Conservation (phyloP, 345 rosid species). For the Clarkia xantiana region DNA sequence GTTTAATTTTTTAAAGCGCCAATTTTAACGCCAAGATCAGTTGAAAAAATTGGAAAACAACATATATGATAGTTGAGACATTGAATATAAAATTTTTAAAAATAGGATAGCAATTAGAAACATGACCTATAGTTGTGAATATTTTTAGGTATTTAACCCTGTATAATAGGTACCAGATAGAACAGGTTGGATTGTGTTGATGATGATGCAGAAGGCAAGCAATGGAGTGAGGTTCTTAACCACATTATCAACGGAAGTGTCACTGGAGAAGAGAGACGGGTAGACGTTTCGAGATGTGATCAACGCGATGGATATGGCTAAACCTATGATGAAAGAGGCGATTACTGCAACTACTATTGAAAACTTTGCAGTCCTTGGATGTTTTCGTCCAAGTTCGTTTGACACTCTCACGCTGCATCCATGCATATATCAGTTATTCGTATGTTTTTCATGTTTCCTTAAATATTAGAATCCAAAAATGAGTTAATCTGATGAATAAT, state of each 20-base stretch:
- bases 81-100: too few species aligned
- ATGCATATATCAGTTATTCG: not conserved
- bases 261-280: conserved; percentile 44
- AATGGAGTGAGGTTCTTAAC: conserved; percentile 57
- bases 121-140: too few species aligned
- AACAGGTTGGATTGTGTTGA: conserved; percentile 67
- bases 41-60: too few species aligned
- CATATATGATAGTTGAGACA: too few species aligned
- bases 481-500: too few species aligned
- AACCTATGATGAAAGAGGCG: conserved; percentile 37
- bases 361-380: conserved; percentile 30
- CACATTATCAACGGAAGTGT: conserved; percentile 23
- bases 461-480: too few species aligned
- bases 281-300: conserved; percentile 23
- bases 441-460: not conserved
- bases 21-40: too few species aligned
- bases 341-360: conserved; percentile 36
- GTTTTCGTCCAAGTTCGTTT: conserved; percentile 66
- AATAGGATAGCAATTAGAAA: too few species aligned
- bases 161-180: conserved; percentile 95
- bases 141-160: too few species aligned
- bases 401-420: conserved; percentile 55
- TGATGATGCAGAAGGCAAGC: conserved; percentile 47
- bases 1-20: too few species aligned
- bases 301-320: conserved; percentile 25